Conservation (phyloP, 225 moss, liverwort and hornwort genomes). For the Pseudoscleropodium purum region DNA sequence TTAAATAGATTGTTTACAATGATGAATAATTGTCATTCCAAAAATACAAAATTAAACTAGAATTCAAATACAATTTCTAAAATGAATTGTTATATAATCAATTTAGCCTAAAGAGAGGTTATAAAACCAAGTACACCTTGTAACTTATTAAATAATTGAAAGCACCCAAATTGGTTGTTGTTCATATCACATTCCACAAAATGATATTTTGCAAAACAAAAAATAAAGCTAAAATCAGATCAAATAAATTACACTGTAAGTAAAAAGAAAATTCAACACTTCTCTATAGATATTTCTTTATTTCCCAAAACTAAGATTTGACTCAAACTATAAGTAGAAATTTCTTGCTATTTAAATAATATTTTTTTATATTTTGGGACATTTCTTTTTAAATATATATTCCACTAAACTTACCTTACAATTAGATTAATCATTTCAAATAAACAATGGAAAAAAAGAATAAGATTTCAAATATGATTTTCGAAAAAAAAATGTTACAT, state of each 20-base stretch:
- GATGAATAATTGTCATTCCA: background rate
- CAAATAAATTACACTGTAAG: accelerated
- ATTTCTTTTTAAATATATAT: background rate
- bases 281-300: accelerated
- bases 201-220: background rate
- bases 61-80: background rate
- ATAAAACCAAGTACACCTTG: too few relatives aligned
- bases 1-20: accelerated
- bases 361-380: accelerated
- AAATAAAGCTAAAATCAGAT: background rate
- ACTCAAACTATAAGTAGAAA: accelerated
- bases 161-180: background rate
- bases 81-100: background rate
- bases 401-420: accelerated
- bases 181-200: accelerated
- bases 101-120: too few relatives aligned
- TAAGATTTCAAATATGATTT: background rate
- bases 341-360: background rate
- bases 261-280: accelerated
- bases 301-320: background rate
- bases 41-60: background rate
- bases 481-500: too few relatives aligned
- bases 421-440: background rate
- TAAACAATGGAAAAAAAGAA: background rate
- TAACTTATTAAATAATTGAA: background rate